Evolutionary conservation across 768 basidiomycete genomes (phyloP), one percentile per base, ranked within the genome.

Genomic region (Sarcomyxa edulis): DNA sequence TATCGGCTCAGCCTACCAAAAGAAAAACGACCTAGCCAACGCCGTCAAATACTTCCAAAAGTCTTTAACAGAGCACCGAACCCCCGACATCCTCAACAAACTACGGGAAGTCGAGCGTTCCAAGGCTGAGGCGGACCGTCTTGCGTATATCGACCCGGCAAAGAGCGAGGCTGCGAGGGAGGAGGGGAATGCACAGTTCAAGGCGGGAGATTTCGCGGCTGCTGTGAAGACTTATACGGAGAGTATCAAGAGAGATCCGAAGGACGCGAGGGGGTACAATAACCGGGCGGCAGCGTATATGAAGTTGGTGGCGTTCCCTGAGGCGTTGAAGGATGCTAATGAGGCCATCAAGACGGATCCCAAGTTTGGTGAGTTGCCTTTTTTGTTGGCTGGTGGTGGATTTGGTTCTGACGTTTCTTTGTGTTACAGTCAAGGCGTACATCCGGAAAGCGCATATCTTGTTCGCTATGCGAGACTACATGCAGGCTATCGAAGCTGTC

Each of bases 281-380:
- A 99, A 99, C 68, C 84, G 96, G 34, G 92, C 96, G n/a, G 85
- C 92, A 20, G 94, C 92, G 16, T 97, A 96, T 66, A 90, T 85
- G 64, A 98, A 98, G 68, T 79, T 99, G 27, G 76, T 76, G 29
- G 96, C 96, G 1, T 64, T 98, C 21, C 87, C 93, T 8, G 96
- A 99, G 59, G 96, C 94, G 1, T 72, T 98, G 54, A 98, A 98
- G 63, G 96, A 99, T 53, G 90, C 81, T 26, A 79, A 99, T 40
- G 81, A 87, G 59, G 92, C 96, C 18, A 92, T 98, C 70, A 84
- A 81, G 62, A 76, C 86, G 34, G 95, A 98, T 61, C 80, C 90
- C 24, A 69, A 68, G 35, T 96, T 97, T 54, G 76, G 85, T 88
- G 47, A 48, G 79, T 54, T 26, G 18, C 7, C 23, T 20, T 9